These are phyloP conservation scores for Coniophora puteana DNA, from an alignment of 1,284 basidiomycete species.

Conservation along the genomic window DNA sequence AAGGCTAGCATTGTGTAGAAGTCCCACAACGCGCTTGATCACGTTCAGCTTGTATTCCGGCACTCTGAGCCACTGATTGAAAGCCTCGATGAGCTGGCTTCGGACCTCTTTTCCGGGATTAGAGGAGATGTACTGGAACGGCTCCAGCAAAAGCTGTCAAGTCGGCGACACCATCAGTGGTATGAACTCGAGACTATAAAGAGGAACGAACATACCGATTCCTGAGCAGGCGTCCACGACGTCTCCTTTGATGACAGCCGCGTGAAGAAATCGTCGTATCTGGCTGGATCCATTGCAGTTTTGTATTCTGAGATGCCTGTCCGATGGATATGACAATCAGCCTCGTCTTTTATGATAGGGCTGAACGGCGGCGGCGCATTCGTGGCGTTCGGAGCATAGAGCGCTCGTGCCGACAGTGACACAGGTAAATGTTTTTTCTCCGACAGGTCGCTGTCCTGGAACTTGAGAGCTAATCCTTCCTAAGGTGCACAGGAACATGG, in stretches of 20 bases:
- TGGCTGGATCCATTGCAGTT: slow-evolving; percentile 1
- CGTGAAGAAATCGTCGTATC: slow-evolving; percentile 20
- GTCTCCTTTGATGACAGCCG: slow-evolving; percentile 12
- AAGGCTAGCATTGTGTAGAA: slow-evolving; percentile 92
- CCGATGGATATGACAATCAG: too few relatives aligned
- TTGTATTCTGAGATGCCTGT: too few relatives aligned
- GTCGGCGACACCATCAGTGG: too few relatives aligned
- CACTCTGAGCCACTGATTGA: slow-evolving; percentile 90
- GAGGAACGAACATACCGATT: slow-evolving; percentile 20
- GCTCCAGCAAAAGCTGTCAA: slow-evolving; percentile 78
- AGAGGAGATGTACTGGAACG: slow-evolving; percentile 83
- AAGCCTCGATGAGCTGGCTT: slow-evolving; percentile 84
- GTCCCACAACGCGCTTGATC: slow-evolving; percentile 79
- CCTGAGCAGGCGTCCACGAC: slow-evolving; percentile 14
- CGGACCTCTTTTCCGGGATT: slow-evolving; percentile 96
- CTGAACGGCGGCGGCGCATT: too few relatives aligned
- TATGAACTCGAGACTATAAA: too few relatives aligned
- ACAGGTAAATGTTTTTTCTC: too few relatives aligned
- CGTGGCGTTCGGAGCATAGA: too few relatives aligned
- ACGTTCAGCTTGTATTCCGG: slow-evolving; percentile 66
- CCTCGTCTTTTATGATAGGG: too few relatives aligned
- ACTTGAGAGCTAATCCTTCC: too few relatives aligned
- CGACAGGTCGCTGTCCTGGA: too few relatives aligned
- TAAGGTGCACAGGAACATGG: too few relatives aligned
- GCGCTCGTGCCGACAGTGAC: too few relatives aligned